phyloP scores from a whole-genome alignment of 2,329 filamentous ascomycete species.

The Alternaria infectoria region DNA sequence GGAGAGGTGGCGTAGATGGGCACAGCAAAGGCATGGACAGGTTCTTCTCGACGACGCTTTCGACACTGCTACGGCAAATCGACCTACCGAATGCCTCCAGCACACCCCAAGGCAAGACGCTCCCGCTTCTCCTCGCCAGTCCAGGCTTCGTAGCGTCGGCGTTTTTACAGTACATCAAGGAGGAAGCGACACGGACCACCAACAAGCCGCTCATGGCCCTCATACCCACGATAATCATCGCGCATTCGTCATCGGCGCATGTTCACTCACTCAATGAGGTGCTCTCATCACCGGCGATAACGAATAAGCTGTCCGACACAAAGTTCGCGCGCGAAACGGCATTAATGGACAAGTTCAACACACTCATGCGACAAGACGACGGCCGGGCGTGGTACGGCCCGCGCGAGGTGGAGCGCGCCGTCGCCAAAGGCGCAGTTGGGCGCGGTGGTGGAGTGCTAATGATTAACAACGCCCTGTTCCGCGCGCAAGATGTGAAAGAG shows the following conservation, averaged over 20 bases:
- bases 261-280: constrained; percentile 88
- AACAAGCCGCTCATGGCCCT: constrained; percentile 74
- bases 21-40: constrained; percentile 73
- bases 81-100: constrained; percentile 65
- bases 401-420: constrained; percentile 78
- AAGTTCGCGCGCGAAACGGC: constrained; percentile 85
- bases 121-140: constrained; percentile 80
- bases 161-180: constrained; percentile 77
- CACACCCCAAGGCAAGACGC: constrained; percentile 31
- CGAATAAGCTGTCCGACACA: constrained; percentile 79
- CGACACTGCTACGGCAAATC: constrained; percentile 77
- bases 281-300: constrained; percentile 79
- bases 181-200: constrained; percentile 66
- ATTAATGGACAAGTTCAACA: constrained; percentile 83
- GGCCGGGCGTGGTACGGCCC: constrained; percentile 90
- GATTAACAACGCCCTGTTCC: constrained; percentile 86
- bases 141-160: constrained; percentile 85
- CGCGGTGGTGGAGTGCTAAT: constrained; percentile 83
- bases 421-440: constrained; percentile 87
- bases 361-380: constrained; percentile 80
- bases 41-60: constrained; percentile 80
- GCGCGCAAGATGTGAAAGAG: constrained; percentile 77
- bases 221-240: constrained; percentile 70
- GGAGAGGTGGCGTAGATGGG: constrained; percentile 64
- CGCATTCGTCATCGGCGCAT: constrained; percentile 85